phyloP scores from a whole-genome alignment of 768 basidiomycete genomes.

The Serendipita sp. region DNA sequence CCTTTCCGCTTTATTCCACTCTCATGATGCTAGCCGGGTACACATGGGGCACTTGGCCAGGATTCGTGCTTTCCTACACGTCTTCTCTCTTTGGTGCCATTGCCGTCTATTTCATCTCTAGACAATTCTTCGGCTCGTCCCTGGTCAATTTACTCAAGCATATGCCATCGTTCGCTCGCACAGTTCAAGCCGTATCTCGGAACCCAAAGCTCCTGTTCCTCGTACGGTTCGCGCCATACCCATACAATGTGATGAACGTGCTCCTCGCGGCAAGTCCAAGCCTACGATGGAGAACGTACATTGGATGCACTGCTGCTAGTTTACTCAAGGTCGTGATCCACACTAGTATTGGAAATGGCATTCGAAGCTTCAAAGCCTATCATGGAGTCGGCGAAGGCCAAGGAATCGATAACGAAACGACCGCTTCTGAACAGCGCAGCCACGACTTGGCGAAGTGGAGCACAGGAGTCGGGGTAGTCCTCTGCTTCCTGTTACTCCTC shows the following conservation, averaged over 20 bases:
- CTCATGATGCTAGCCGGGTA: conserved; percentile 85
- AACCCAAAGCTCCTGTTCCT: conserved; percentile 78
- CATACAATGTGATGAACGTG: conserved; percentile 90
- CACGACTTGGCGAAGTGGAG: conserved; percentile 38
- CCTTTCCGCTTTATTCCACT: conserved; percentile 82
- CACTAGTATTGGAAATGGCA: conserved; percentile 71
- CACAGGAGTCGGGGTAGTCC: conserved; percentile 46
- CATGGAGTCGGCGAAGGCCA: conserved; percentile 20
- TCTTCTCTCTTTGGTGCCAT: conserved; percentile 76
- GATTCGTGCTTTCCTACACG: conserved; percentile 72
- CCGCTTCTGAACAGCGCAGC: conserved; percentile 30
- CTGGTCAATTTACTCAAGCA: conserved; percentile 61
- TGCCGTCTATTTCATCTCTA: conserved; percentile 65
- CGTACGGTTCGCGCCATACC: conserved; percentile 82
- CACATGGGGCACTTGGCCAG: conserved; percentile 70
- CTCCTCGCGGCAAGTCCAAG: conserved; percentile 77
- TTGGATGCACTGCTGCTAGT: conserved; percentile 61
- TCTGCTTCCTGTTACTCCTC: conserved; percentile 59
- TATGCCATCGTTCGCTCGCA: conserved; percentile 55
- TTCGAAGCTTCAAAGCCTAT: conserved; percentile 66
- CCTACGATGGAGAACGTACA: conserved; percentile 63
- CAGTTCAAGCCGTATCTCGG: conserved; percentile 74
- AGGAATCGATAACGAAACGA: conserved; percentile 12
- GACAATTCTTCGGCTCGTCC: conserved; percentile 42
- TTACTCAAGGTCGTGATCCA: conserved; percentile 84